These are phyloP conservation scores for Curvularia spicifera DNA, from an alignment of 2,329 filamentous ascomycete species.

Conservation along the genomic window DNA sequence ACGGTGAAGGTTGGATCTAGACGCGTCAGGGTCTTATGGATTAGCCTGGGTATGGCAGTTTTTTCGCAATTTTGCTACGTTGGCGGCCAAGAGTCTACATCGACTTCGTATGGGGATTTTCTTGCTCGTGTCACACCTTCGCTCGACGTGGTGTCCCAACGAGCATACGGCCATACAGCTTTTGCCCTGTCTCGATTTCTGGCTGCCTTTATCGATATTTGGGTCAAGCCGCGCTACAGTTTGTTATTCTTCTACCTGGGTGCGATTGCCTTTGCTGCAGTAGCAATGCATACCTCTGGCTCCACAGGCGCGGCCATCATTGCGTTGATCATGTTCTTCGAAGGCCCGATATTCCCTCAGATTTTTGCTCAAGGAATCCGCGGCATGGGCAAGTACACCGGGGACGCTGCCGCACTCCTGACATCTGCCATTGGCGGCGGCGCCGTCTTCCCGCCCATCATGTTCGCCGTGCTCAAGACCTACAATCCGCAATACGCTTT, in stretches of 20 bases:
- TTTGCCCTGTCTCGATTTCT: constrained; percentile 66
- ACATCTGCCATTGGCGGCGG: constrained; percentile 63
- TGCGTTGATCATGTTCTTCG: constrained; percentile 64
- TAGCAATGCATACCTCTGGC: constrained; percentile 56
- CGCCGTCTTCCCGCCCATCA: constrained; percentile 62
- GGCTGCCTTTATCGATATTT: constrained; percentile 59
- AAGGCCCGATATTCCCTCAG: constrained; percentile 65
- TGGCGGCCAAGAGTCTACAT: constrained; percentile 64
- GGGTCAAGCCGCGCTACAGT: constrained; percentile 65
- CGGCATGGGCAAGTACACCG: constrained; percentile 64
- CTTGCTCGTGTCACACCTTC: constrained; percentile 50
- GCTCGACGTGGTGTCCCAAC: constrained; percentile 51
- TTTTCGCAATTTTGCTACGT: constrained; percentile 67
- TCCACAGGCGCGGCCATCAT: constrained; percentile 55
- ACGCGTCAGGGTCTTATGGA: constrained; percentile 60
- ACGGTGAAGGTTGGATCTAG: constrained; percentile 50
- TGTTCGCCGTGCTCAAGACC: constrained; percentile 53
- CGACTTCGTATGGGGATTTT: constrained; percentile 57
- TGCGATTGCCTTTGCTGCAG: constrained; percentile 58
- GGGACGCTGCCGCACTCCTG: constrained; percentile 61
- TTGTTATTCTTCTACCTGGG: constrained; percentile 61
- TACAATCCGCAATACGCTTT: constrained; percentile 57
- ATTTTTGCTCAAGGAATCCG: constrained; percentile 65
- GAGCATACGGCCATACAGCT: constrained; percentile 62
- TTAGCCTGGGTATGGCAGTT: constrained; percentile 62